Evolutionary conservation across 1,284 basidiomycete species (phyloP).

Genomic region (Kwoniella shivajii): DNA sequence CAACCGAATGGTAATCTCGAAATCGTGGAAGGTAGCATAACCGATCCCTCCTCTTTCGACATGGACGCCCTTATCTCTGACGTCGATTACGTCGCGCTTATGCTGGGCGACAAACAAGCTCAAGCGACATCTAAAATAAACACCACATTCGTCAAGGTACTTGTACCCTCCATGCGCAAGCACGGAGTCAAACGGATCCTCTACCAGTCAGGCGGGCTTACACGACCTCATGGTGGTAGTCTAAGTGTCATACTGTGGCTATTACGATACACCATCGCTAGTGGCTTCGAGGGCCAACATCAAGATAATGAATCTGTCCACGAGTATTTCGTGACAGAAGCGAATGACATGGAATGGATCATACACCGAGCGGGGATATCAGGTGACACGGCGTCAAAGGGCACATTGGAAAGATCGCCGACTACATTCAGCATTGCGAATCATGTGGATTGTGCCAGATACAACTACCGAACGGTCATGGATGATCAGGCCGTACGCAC

Average conservation of each 20-base stretch:
- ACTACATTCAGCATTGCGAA: slow-evolving; percentile 16
- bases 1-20: slow-evolving; percentile 8
- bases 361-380: slow-evolving; percentile 26
- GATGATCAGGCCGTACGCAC: slow-evolving; percentile 19
- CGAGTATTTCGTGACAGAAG: slow-evolving; percentile 26
- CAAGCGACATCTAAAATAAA: slow-evolving; percentile 15
- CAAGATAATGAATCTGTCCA: slow-evolving; percentile 29
- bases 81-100: slow-evolving; percentile 22
- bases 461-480: slow-evolving; percentile 17
- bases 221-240: slow-evolving; percentile 14
- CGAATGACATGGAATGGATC: slow-evolving; percentile 27
- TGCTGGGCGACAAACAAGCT: slow-evolving; percentile 22
- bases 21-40: slow-evolving; percentile 21
- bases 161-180: slow-evolving; percentile 26
- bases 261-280: slow-evolving; percentile 20
- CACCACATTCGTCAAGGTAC: slow-evolving; percentile 15
- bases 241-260: slow-evolving; percentile 18
- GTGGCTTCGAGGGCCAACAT: slow-evolving; percentile 24
- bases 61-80: slow-evolving; percentile 16
- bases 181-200: slow-evolving; percentile 22
- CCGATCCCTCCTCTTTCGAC: slow-evolving; percentile 15
- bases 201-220: slow-evolving; percentile 26
- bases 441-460: slow-evolving; percentile 17
- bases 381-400: slow-evolving; percentile 22
- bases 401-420: slow-evolving; percentile 12